Evolutionary conservation across 345 rosid genomes (phyloP), one percentile per base, ranked within the genome.

Genomic region (Sisymbrium irio): DNA sequence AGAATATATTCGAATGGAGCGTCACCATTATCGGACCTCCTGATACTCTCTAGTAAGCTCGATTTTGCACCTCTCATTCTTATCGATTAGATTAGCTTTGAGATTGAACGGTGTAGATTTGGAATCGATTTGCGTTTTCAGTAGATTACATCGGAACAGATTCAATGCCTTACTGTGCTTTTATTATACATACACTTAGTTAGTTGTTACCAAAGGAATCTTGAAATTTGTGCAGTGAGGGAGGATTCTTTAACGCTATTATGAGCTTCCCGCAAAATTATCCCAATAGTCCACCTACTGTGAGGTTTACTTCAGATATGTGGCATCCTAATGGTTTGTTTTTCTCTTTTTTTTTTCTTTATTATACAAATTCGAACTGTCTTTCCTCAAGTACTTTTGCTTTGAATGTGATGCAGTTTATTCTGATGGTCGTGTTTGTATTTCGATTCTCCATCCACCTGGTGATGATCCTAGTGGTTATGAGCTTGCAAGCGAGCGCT

Each of bases 391-490:
- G 1, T 4, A 11, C 0, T 18, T 36, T 53, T 37, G 10, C 40
- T 47, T 77, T 28, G 39, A 14, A 14, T 74, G 28, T 37, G 8
- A 17, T 76, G 68, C 79, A 95, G 99, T 92, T 47, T 95, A 95
- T 73, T 54, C 89, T 9, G 97, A 95, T 82, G 99, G 99, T 27
- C 89, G 87, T 47, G 99, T 95, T 73, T 95, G 99, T 83, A 95
- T 95, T 64, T 95, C 99, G 15, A 92, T 95, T 76, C 97, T 95
- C 67, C 97, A 95, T 79, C 99, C 99, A 50, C 99, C 99, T 4
- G 99, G 99, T 54, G 97, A 92, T 57, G 99, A 95, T 78, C 99
- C 97, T 44, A 90, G 85, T 44, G 99, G 99, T 57, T 94, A 95
- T 61, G 99, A 95, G 82, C 92, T 95, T 82, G 97, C 99, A 69